Evolutionary conservation across 139 green algal genomes (phyloP), one percentile per base, ranked within the genome.

Genomic region (Micractinium sp.): DNA sequence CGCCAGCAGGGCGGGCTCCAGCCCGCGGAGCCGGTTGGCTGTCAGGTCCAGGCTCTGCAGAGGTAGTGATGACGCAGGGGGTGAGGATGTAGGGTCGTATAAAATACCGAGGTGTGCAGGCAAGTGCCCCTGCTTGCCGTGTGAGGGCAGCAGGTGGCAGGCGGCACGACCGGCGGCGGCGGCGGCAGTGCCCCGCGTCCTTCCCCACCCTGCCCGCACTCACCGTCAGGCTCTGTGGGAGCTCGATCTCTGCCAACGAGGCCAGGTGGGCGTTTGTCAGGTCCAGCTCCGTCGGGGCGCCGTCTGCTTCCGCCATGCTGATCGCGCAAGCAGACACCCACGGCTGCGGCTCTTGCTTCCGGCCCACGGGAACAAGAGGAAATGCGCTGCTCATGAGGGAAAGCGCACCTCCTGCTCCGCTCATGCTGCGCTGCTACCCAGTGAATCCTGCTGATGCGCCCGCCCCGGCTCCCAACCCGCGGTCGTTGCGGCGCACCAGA

Each of bases 31-130:
- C 18, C 96, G 90, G 83, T 99, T 99, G 22, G 94, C 94, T 0
- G 96, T 99, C 13, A 98, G 87, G 88, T 99, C 96, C 25, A 99
- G 83, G 0, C 88, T 56, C 95, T 98, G 91, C 63, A 91, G 5
- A 31, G 29, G 23, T 12, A 31, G 12, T 25, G 19, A 36, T 35
- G 53, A 31, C 0, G 78, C 78, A 63, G 78, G 1, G 38, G 18
- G 29, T 35, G 78, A 36, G 36, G 7, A 5, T 56, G 47, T 56
- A 56, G 9, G 18, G 16, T 47, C 29, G 12, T 41, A 12, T 20
- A 23, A 5, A 12, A 4, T 25, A 20, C 31, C 13, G 13, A 41
- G n/a, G 33, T 78, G 39, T 35, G 73, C 73, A 41, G 31, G 73
- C 13, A 41, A n/a, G n/a, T 76, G 2, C 2, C 27, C 13, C 29